These are phyloP conservation scores for Saturnispora quitensis DNA, from an alignment of 805 yeast species.

Conservation along the genomic window DNA sequence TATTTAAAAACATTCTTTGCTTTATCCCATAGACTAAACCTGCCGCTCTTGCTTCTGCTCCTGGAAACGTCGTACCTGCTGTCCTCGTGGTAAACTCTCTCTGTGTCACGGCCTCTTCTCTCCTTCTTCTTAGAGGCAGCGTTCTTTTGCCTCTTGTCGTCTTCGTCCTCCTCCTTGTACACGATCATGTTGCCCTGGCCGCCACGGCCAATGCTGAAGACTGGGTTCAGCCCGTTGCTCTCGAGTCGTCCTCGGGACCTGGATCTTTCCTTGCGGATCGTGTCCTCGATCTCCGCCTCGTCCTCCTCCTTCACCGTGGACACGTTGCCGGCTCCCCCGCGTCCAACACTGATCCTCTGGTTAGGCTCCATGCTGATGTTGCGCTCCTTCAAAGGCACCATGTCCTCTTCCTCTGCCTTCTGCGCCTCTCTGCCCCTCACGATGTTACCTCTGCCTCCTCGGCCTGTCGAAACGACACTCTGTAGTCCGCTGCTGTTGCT, in stretches of 20 bases:
- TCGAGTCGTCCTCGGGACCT: not conserved
- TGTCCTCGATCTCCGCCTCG: not conserved
- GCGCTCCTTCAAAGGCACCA: not conserved
- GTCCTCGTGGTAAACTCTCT: not conserved
- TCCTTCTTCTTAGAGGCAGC: conserved; percentile 21
- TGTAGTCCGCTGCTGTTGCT: not conserved
- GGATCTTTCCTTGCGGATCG: not conserved
- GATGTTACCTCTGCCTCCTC: conserved; percentile 11
- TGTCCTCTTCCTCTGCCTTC: conserved; percentile 12
- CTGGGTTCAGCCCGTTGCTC: not conserved
- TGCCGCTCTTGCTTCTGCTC: conserved; percentile 11
- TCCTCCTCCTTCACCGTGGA: conserved; percentile 10
- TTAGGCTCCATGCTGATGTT: conserved; percentile 7
- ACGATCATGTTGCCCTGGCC: conserved; percentile 3
- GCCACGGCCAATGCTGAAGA: conserved; percentile 1
- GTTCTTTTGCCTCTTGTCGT: conserved; percentile 4
- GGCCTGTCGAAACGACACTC: not conserved
- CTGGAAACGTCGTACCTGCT: not conserved
- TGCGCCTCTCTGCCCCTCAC: conserved; percentile 6
- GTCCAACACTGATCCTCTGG: conserved; percentile 25
- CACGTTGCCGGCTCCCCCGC: conserved; percentile 31
- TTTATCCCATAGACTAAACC: conserved; percentile 26
- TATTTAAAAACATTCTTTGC: conserved; percentile 2
- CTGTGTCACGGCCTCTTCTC: conserved; percentile 7
- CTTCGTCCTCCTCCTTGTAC: not conserved